phyloP scores from a whole-genome alignment of 768 basidiomycete genomes.

The Polyporus arcularius region DNA sequence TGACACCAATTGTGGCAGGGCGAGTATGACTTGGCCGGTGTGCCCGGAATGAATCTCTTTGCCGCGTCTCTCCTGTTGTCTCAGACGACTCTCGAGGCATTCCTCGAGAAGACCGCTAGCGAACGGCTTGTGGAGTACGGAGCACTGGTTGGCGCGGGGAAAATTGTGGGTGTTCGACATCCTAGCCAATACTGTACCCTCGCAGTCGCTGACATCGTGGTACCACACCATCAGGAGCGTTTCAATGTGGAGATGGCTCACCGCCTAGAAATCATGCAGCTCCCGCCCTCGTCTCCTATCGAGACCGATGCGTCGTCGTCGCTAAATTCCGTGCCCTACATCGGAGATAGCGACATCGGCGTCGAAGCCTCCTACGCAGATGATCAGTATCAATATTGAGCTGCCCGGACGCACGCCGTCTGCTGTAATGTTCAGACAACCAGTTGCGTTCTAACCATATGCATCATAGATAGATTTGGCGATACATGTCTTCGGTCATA shows the following conservation, averaged over 20 bases:
- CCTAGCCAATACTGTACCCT: no score
- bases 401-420: background rate
- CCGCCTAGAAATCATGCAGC: constrained; percentile 35
- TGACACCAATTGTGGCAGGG: constrained; percentile 42
- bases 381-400: background rate
- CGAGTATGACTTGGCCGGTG: constrained; percentile 55
- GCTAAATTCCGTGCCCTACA: constrained; percentile 2
- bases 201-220: no score
- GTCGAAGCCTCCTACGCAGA: background rate
- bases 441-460: background rate
- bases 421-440: no score
- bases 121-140: constrained; percentile 49
- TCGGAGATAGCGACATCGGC: constrained; percentile 6
- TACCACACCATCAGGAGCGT: constrained; percentile 24
- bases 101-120: constrained; percentile 53
- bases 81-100: constrained; percentile 52
- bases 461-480: no score
- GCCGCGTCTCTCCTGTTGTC: constrained; percentile 66
- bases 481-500: background rate
- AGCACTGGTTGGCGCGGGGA: constrained; percentile 46
- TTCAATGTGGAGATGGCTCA: constrained; percentile 41
- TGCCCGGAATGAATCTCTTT: constrained; percentile 70
- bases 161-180: constrained; percentile 46
- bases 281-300: constrained; percentile 24
- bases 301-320: constrained; percentile 5